Conservation (phyloP, 768 basidiomycete species). For the Mycena latifolia region DNA sequence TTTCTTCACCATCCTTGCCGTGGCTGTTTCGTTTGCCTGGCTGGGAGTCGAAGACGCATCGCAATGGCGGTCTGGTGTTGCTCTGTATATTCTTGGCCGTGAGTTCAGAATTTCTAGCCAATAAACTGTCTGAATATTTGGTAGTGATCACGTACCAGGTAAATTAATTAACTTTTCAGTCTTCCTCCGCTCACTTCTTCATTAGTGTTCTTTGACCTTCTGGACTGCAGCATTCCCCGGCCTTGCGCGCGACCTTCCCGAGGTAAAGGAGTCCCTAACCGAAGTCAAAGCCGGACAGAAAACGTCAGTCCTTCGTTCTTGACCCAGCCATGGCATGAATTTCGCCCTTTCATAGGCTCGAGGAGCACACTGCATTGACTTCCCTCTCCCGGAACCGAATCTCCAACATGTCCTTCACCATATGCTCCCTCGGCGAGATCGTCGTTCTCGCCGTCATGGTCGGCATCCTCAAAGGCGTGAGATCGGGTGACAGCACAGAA, state of each 20-base stretch:
- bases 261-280: conserved; percentile 67
- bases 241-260: conserved; percentile 75
- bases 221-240: conserved; percentile 90
- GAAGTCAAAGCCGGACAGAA: conserved; percentile 58
- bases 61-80: conserved; percentile 72
- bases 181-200: conserved; percentile 1
- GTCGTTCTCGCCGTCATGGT: conserved; percentile 79
- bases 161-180: neutral
- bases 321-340: neutral
- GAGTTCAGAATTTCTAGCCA: conserved; percentile 39
- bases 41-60: conserved; percentile 76
- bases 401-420: conserved; percentile 80
- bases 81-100: conserved; percentile 75
- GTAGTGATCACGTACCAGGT: conserved; percentile 82
- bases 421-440: conserved; percentile 79
- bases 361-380: conserved; percentile 67
- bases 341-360: conserved; percentile 45
- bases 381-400: conserved; percentile 80
- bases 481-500: conserved; percentile 69
- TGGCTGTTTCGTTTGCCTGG: conserved; percentile 83
- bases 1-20: conserved; percentile 74
- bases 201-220: conserved; percentile 77
- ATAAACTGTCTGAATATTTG: conserved; percentile 29
- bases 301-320: conserved; percentile 49
- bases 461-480: conserved; percentile 77